Evolutionary conservation across 2,329 filamentous ascomycete genomes (phyloP), one percentile per base, ranked within the genome.

Genomic region (Fonsecaea erecta): DNA sequence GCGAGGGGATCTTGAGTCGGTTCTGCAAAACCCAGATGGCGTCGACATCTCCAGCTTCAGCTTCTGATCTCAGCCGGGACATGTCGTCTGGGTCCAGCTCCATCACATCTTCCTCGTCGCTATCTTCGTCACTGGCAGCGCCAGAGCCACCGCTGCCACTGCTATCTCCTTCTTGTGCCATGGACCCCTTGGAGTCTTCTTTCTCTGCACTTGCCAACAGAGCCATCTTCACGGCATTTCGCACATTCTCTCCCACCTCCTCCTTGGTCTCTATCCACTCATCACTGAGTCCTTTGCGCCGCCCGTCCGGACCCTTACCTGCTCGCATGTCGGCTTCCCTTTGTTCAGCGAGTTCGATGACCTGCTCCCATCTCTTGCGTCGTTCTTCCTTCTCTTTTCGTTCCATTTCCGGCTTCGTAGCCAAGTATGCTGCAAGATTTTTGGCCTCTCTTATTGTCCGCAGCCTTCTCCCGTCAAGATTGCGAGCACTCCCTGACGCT

Each of bases 341-440:
- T 67, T 88, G 85, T 76, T 98, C 94, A 0, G 95, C 89, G 65
- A 89, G 84, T 55, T 94, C 90, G 12, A 98, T 90, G 62, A 98
- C 90, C 74, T 93, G 86, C 76, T 97, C 89, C 92, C 93, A 97
- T 54, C 93, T 83, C 77, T 90, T 88, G 52, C 90, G 85, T 54
- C 93, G 86, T 78, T 90, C 90, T 75, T 97, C 93, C 74, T 93
- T 94, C 76, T 98, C 93, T 75, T 92, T 92, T 78, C 90, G 88
- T 69, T 97, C 95, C 94, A 99, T 97, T 67, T 97, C 94, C 0
- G 96, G 95, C 76, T 98, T 97, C 71, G 96, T 91, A 1, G 93
- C 92, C 1, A 98, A 85, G 74, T 97, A 98, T 76, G 98, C 93
- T 0, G 96, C 95, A 21, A 99, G 83, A 1, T 92, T 91, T 78